Conservation (phyloP, 441 rosid genomes). For the Brassica balearica region DNA sequence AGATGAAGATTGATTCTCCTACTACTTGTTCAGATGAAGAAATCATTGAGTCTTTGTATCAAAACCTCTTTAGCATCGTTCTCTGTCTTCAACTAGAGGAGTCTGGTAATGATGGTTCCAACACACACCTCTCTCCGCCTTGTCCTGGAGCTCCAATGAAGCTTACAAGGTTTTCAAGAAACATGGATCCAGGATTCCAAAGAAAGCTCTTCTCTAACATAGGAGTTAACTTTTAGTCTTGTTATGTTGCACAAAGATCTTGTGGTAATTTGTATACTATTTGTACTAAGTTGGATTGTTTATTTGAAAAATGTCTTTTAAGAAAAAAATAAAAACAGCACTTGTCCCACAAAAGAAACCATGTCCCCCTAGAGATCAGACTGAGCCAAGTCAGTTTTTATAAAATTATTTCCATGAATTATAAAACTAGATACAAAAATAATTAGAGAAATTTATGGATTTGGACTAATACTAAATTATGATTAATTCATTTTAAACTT, state of each 20-base stretch:
- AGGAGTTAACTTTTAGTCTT: slow-evolving; percentile 7
- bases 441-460: no score
- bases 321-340: neutral
- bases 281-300: neutral
- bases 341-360: slow-evolving; percentile 3
- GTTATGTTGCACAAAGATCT: slow-evolving; percentile 13
- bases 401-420: no score
- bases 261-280: neutral
- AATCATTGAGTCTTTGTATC: slow-evolving; percentile 63
- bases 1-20: slow-evolving; percentile 31
- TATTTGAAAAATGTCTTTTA: neutral
- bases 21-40: slow-evolving; percentile 50
- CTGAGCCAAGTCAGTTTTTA: slow-evolving; percentile 13
- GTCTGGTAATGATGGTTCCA: slow-evolving; percentile 49
- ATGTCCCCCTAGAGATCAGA: slow-evolving; percentile 34
- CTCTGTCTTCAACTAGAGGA: slow-evolving; percentile 56
- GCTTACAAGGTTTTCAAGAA: slow-evolving; percentile 54
- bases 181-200: slow-evolving; percentile 56
- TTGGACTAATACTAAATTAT: no score
- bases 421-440: no score
- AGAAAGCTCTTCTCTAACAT: slow-evolving; percentile 59
- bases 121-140: slow-evolving; percentile 57
- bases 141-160: slow-evolving; percentile 81
- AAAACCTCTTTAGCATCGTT: slow-evolving; percentile 63
- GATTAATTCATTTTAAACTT: no score